These are phyloP conservation scores for Schizothecium vesticola DNA, from an alignment of 495 filamentous ascomycete species.

Conservation along the genomic window DNA sequence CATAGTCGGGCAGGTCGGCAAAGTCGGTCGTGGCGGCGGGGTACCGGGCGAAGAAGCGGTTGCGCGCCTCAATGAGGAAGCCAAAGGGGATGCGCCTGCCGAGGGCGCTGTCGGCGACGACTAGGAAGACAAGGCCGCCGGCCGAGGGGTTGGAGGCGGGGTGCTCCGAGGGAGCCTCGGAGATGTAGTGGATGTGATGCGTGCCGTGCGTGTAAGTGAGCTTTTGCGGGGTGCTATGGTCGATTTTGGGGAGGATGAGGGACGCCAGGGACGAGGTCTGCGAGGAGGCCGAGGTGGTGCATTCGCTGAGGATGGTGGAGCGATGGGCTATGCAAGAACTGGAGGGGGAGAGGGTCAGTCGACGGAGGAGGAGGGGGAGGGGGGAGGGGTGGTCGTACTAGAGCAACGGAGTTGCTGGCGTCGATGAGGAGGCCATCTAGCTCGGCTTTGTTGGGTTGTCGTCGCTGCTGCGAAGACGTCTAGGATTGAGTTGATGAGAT, in stretches of 20 bases:
- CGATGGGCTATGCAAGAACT: constrained; percentile 90
- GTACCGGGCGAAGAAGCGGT: constrained; percentile 75
- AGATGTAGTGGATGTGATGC: constrained; percentile 93
- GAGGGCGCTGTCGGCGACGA: constrained; percentile 69
- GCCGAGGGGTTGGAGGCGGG: constrained; percentile 45
- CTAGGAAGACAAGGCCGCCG: constrained; percentile 78
- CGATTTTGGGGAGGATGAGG: constrained; percentile 92
- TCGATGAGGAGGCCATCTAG: constrained; percentile 76
- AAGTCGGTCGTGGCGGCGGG: constrained; percentile 64
- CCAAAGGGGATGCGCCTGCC: constrained; percentile 88
- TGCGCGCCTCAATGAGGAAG: constrained; percentile 86
- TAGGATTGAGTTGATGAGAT: background rate
- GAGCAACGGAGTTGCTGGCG: constrained; percentile 66
- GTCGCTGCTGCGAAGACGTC: background rate
- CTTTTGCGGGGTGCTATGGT: constrained; percentile 73
- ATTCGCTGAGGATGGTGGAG: constrained; percentile 86
- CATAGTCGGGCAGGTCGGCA: constrained; percentile 75
- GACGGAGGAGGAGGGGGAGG: background rate
- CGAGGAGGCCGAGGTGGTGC: constrained; percentile 72
- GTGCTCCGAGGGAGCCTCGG: constrained; percentile 68
- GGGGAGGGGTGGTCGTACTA: constrained; percentile 53
- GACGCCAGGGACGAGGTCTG: constrained; percentile 80
- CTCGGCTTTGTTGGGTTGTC: background rate
- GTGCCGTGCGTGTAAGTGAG: constrained; percentile 88
- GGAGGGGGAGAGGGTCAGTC: constrained; percentile 6